Evolutionary conservation across 305 asterid species (phyloP), one percentile per base, ranked within the genome.

Genomic region (Solanum hybrid): DNA sequence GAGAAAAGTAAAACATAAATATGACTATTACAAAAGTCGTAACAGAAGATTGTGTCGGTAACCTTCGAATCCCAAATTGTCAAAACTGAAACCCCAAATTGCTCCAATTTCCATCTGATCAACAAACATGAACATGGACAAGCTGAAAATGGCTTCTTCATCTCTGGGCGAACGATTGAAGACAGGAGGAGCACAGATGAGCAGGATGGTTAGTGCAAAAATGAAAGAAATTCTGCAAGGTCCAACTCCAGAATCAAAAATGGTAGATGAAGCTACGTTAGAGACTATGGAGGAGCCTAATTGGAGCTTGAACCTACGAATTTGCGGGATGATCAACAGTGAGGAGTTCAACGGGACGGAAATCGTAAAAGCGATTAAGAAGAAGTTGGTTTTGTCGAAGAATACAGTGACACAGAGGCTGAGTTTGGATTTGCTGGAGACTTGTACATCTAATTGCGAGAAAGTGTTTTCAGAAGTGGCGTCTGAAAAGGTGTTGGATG

Each of bases 381-480:
- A 91, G 95, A 97, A 96, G 91, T 89, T 97, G 89, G 91, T 65
- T 22, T n/a, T 91, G 90, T 97, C 94, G 3, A 94, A 92, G 65
- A 95, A 73, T 89, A 92, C 94, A 24, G 89, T 41, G 34, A 89
- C 91, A 24, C 98, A 94, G 93, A 91, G 94, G 12, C 88, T 96
- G 76, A 91, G 93, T 91, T 95, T 97, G 51, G 99, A 97, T 91
- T 90, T 97, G 93, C 92, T 97, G 92, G 99, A 97, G 93, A 91
- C 99, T 1, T 96, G 97, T 91, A 93, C 96, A 38, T 95, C 99
- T 41, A 97, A 97, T 92, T 96, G 99, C 90, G 99, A 97, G 79
- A 96, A 95, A 94, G 97, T 97, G 75, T 96, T 94, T 91, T 95
- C 98, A 1, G 99, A 93, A 93, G 98, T 97, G 86, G 99, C 99